A percentile compares a stretch with the other conserved stretches of the same genome.
phyloP scores from a whole-genome alignment of 345 rosid genomes.

The Gossypium rotundifolium region DNA sequence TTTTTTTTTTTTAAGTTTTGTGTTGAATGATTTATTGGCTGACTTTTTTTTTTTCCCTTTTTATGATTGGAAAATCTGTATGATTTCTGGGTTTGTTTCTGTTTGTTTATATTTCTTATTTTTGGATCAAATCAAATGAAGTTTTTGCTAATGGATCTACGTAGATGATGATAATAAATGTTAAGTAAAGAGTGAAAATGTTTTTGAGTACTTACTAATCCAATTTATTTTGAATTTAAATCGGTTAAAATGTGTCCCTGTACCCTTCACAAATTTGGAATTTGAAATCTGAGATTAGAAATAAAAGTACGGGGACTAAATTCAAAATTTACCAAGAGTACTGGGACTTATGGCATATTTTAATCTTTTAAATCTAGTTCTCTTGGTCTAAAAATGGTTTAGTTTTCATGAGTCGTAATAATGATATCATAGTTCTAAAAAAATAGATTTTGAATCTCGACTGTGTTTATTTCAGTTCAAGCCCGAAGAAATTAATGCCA shows the following conservation, averaged over 20 bases:
- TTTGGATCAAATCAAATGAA: constrained; percentile 1
- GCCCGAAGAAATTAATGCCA: constrained; percentile 55
- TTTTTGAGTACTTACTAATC: background rate
- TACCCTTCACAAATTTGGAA: too few species aligned
- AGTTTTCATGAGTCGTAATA: too few species aligned
- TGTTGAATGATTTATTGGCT: background rate
- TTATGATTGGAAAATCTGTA: background rate
- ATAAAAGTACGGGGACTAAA: too few species aligned
- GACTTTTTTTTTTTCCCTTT: background rate
- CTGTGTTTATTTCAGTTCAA: constrained; percentile 44
- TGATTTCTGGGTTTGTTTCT: background rate
- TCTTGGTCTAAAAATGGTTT: background rate
- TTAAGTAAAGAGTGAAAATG: background rate
- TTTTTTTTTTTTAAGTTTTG: background rate
- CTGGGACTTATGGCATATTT: too few species aligned
- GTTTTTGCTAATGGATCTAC: background rate
- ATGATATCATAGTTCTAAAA: too few species aligned
- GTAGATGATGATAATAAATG: background rate
- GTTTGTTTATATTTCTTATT: background rate
- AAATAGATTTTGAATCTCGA: background rate
- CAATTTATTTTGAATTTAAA: background rate
- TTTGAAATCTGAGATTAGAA: too few species aligned
- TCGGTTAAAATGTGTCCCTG: too few species aligned
- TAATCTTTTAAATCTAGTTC: background rate
- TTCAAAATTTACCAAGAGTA: too few species aligned